These are phyloP conservation scores for Chlorella sp. DNA, from an alignment of 139 green algal species.

Conservation along the genomic window DNA sequence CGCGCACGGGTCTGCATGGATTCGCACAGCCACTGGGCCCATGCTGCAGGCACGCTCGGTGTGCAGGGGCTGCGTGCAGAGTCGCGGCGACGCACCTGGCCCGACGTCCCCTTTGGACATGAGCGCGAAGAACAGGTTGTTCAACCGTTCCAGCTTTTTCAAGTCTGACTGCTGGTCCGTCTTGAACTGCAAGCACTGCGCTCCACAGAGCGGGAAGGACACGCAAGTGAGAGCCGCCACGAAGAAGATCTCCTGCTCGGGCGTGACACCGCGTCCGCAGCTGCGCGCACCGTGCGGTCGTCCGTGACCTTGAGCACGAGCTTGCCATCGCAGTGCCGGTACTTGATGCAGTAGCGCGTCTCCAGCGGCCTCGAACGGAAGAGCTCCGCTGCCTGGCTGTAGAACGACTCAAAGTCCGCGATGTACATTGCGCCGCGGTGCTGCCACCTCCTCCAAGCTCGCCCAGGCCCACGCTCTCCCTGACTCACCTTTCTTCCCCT, in stretches of 20 bases:
- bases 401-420: slow-evolving; percentile 72
- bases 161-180: slow-evolving; percentile 85
- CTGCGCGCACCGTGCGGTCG: slow-evolving; percentile 53
- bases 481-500: no score
- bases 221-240: neutral
- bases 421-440: slow-evolving; percentile 50
- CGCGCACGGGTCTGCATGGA: neutral
- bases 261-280: no score
- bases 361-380: slow-evolving; percentile 56
- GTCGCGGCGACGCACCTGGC: slow-evolving; percentile 4
- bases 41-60: neutral
- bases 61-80: neutral
- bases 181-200: slow-evolving; percentile 81
- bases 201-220: neutral
- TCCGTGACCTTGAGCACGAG: slow-evolving; percentile 88
- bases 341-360: slow-evolving; percentile 82
- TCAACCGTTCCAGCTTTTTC: slow-evolving; percentile 84
- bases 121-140: slow-evolving; percentile 76
- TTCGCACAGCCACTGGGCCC: neutral
- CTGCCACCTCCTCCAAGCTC: no score
- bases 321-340: slow-evolving; percentile 73
- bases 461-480: no score
- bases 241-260: no score
- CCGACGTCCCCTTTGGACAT: slow-evolving; percentile 51
- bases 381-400: slow-evolving; percentile 62